Percentiles rank a stretch among this genome's conserved stretches.
These are phyloP conservation scores for Nakaseomyces nivariensis DNA, from an alignment of 1,139 yeast genomes.

Conservation along the genomic window DNA sequence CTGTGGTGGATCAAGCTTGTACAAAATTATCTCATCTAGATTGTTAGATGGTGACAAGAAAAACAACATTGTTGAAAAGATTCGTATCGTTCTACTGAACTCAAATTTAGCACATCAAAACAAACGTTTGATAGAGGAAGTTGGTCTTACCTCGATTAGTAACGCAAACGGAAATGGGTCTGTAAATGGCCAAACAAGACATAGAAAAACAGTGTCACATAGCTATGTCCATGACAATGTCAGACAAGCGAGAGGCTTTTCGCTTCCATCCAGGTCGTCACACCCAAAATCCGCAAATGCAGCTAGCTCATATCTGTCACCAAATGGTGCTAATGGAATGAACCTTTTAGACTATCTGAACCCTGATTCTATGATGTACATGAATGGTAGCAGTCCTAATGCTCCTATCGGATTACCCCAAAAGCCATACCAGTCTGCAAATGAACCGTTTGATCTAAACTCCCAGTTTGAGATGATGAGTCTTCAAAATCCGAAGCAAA, in stretches of 20 bases:
- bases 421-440: background rate
- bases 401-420: background rate
- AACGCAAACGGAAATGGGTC: background rate
- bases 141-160: slow-evolving; percentile 42
- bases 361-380: background rate
- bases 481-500: background rate
- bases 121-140: slow-evolving; percentile 81
- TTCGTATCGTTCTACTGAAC: slow-evolving; percentile 49
- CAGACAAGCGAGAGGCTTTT: background rate
- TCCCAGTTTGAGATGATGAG: background rate
- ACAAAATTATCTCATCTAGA: slow-evolving; percentile 62
- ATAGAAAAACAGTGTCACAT: slow-evolving; percentile 18
- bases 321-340: background rate
- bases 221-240: slow-evolving; percentile 12
- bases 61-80: slow-evolving; percentile 45
- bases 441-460: background rate
- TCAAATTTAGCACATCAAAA: slow-evolving; percentile 59
- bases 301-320: background rate
- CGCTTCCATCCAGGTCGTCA: background rate
- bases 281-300: slow-evolving; percentile 1
- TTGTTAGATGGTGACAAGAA: slow-evolving; percentile 43
- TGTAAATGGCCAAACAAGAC: slow-evolving; percentile 9
- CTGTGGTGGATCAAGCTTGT: slow-evolving; percentile 72
- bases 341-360: background rate
- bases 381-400: background rate